Evolutionary conservation across 441 rosid genomes (phyloP).

Genomic region (Syzygium syzygioides): DNA sequence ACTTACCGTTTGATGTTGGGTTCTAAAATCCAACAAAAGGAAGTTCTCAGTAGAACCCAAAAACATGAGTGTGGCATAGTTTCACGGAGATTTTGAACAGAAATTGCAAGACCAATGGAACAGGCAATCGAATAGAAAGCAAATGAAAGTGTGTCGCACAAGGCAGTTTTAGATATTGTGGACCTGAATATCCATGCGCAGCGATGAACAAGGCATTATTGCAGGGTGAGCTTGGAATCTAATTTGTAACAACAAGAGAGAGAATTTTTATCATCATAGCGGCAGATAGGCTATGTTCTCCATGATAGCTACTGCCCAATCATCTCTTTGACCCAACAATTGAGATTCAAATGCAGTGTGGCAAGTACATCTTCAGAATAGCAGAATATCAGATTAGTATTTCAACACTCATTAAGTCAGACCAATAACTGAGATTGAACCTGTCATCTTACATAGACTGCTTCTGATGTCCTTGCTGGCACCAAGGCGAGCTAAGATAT

Average conservation of each 20-base stretch:
- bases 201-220: neutral
- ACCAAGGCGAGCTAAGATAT: neutral
- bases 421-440: neutral
- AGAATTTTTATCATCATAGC: neutral
- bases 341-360: neutral
- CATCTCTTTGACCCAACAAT: neutral
- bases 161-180: neutral
- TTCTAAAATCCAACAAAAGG: neutral
- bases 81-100: neutral
- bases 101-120: neutral
- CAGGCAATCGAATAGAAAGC: neutral
- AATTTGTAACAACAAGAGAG: neutral
- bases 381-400: neutral
- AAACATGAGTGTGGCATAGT: neutral
- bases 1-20: neutral
- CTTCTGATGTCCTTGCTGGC: neutral
- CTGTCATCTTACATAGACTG: neutral
- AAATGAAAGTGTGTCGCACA: neutral
- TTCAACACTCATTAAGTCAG: neutral
- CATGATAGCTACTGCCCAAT: neutral
- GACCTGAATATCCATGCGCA: neutral
- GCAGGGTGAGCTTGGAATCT: neutral
- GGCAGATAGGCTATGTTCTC: neutral
- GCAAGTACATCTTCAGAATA: neutral
- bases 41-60: neutral